phyloP scores from a whole-genome alignment of 1,284 basidiomycete genomes.

The Austropuccinia psidii region DNA sequence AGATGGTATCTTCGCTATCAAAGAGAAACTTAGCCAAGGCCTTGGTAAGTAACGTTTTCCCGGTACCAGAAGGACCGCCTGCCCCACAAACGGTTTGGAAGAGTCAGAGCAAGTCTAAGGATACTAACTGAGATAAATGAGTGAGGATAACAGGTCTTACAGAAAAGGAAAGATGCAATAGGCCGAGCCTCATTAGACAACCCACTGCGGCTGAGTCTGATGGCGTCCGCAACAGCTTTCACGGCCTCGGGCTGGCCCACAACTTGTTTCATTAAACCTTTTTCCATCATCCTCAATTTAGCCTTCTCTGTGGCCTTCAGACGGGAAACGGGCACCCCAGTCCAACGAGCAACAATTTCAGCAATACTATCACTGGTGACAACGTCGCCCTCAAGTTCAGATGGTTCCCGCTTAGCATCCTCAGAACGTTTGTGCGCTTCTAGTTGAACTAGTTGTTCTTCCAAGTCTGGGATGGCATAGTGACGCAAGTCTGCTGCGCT shows the following conservation, averaged over 20 bases:
- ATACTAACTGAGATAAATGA: constrained; percentile 47
- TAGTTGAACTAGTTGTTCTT: constrained; percentile 58
- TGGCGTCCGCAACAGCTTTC: constrained; percentile 55
- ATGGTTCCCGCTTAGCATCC: constrained; percentile 45
- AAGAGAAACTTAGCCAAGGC: constrained; percentile 53
- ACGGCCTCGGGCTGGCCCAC: constrained; percentile 52
- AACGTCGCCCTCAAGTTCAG: constrained; percentile 45
- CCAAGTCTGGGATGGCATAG: constrained; percentile 87
- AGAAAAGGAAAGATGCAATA: constrained; percentile 54
- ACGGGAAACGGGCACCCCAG: constrained; percentile 48
- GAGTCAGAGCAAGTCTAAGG: neutral
- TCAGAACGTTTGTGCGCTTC: constrained; percentile 53
- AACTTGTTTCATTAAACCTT: constrained; percentile 49
- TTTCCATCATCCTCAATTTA: constrained; percentile 53
- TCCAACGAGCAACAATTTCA: constrained; percentile 55
- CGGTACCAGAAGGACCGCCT: constrained; percentile 50
- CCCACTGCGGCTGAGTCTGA: constrained; percentile 56
- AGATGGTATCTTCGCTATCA: constrained; percentile 54
- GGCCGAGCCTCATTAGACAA: constrained; percentile 54
- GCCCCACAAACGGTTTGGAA: neutral
- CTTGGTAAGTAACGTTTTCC: constrained; percentile 56
- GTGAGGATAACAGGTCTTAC: neutral
- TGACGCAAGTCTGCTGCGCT: constrained; percentile 71
- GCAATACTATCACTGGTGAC: constrained; percentile 54
- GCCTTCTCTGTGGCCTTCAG: constrained; percentile 47